Conservation (phyloP, 768 basidiomycete species). For the Pseudohyphozyma bogoriensis region DNA sequence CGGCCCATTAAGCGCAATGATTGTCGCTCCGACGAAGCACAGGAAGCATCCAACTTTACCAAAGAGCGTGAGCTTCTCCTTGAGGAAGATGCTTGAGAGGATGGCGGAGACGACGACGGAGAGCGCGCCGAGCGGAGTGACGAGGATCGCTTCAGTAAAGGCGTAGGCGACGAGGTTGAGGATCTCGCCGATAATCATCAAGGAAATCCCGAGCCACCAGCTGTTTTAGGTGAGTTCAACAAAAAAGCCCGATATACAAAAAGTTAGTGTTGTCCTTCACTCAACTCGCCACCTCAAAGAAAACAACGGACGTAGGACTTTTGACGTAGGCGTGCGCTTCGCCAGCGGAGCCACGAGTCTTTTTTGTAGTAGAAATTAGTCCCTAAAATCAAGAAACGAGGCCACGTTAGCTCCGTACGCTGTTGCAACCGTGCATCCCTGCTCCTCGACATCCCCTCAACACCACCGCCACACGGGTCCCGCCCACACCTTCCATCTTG, state of each 20-base stretch:
- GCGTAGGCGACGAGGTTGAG: conserved; percentile 34
- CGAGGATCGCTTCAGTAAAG: conserved; percentile 51
- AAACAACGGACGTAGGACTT: conserved; percentile 51
- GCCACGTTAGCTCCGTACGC: no score
- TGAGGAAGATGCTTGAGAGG: conserved; percentile 81
- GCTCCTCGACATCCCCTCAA: no score
- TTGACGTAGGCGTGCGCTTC: conserved; percentile 92
- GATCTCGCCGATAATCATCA: conserved; percentile 61
- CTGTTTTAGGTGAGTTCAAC: conserved; percentile 37
- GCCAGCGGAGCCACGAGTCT: conserved; percentile 46
- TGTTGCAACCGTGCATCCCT: no score
- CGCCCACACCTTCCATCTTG: no score
- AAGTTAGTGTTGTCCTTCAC: no score
- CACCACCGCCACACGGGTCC: no score
- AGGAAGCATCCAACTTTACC: conserved; percentile 91
- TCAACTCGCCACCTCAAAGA: no score
- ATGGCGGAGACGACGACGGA: conserved; percentile 94
- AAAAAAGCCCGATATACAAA: neutral
- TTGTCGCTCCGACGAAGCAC: conserved; percentile 78
- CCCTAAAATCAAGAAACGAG: no score
- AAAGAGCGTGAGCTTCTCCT: conserved; percentile 73
- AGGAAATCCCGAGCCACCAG: conserved; percentile 90
- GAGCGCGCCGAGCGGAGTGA: conserved; percentile 90
- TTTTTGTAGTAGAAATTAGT: conserved; percentile 30
- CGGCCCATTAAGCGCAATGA: conserved; percentile 74